Evolutionary conservation across 441 rosid species (phyloP), one percentile per base, ranked within the genome.

Genomic region (Adansonia gregorii): DNA sequence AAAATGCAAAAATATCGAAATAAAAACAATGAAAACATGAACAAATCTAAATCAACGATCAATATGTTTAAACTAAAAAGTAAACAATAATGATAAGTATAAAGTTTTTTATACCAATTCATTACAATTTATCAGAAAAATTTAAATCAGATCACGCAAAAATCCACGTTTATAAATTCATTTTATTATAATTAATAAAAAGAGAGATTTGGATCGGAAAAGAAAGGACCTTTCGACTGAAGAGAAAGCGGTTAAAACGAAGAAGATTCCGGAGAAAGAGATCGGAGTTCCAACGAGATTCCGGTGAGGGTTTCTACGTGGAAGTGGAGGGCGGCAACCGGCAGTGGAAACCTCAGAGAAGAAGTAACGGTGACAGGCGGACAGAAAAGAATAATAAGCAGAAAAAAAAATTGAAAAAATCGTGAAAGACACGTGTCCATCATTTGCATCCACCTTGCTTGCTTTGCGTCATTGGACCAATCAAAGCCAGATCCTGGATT

Each of bases 161-260:
- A 27, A 51, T 68, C 8, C 8, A 71, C 22, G 54, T 52, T 2
- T 8, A 9, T 27, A 71, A 52, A 71, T 52, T 15, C 27, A 70
- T 24, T 24, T 41, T 7, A 72, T 54, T n/a, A 54, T 9, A 63
- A 9, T 72, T 9, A 24, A 70, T 54, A 51, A 70, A n/a, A 1
- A 69, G 19, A 10, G 27, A 74, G 59, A 61, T 14, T 48, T 74
- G 77, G 56, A 74, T 48, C 70, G 8, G 27, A 24, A 61, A 74
- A 63, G 24, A 5, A 46, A 49, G 31, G 10, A 74, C 77, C 77
- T 63, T 55, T 55, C 10, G 63, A 31, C 5, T 20, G 60, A 59
- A n/a, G 54, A 56, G 67, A 59, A 22, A 19, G 1, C 4, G 11
- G 69, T 3, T 19, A 27, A 51, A 15, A 8, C 31, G n/a, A 48